Conservation (phyloP, 2,329 filamentous ascomycete species). For the Botryotinia narcissicola region DNA sequence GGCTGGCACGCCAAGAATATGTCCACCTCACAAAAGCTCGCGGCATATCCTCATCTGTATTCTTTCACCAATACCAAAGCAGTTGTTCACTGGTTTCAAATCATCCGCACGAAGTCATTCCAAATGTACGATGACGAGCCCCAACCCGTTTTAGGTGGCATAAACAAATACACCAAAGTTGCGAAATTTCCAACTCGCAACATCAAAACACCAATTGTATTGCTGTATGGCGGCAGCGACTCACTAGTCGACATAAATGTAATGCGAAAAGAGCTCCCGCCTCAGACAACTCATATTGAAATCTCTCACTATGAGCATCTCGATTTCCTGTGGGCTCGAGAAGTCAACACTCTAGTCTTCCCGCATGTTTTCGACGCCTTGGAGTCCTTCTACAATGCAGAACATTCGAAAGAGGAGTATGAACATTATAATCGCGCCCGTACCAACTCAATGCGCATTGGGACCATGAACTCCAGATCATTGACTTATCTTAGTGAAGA, state of each 20-base stretch:
- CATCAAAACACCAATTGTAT: slow-evolving; percentile 90
- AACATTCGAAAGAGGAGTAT: slow-evolving; percentile 60
- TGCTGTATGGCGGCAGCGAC: slow-evolving; percentile 91
- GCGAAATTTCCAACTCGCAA: slow-evolving; percentile 95
- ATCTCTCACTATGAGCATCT: slow-evolving; percentile 94
- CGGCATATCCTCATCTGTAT: slow-evolving; percentile 92
- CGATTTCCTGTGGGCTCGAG: slow-evolving; percentile 90
- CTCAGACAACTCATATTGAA: slow-evolving; percentile 79
- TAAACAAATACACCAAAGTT: slow-evolving; percentile 88
- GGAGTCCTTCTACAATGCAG: slow-evolving; percentile 62
- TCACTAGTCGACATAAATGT: slow-evolving; percentile 90
- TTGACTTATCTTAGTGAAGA: slow-evolving; percentile 30
- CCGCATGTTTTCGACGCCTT: slow-evolving; percentile 84
- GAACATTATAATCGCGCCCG: slow-evolving; percentile 48
- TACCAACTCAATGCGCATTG: slow-evolving; percentile 30
- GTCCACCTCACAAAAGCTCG: slow-evolving; percentile 80
- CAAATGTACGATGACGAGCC: slow-evolving; percentile 99
- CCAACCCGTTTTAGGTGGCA: slow-evolving; percentile 68
- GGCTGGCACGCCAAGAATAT: slow-evolving; percentile 88
- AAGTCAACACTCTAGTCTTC: slow-evolving; percentile 82
- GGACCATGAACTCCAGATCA: slow-evolving; percentile 22
- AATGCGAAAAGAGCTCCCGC: slow-evolving; percentile 86
- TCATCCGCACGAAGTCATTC: slow-evolving; percentile 92
- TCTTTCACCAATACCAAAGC: slow-evolving; percentile 96
- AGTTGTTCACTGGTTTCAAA: slow-evolving; percentile 99